Evolutionary conservation across 768 basidiomycete species (phyloP), one percentile per base, ranked within the genome.

Genomic region (Hortiboletus flavorubellus): DNA sequence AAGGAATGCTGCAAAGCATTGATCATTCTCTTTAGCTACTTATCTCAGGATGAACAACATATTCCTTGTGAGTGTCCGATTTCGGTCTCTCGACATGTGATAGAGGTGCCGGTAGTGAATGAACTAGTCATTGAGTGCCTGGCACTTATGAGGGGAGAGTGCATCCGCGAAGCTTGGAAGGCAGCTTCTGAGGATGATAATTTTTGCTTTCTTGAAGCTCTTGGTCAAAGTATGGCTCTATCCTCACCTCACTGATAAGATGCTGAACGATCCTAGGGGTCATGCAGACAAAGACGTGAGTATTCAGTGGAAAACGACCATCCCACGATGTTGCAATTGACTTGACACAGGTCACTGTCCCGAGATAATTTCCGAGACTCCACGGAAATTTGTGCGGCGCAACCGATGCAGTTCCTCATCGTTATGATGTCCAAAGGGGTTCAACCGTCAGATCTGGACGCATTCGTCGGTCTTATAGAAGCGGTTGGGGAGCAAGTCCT

Each of bases 1-100:
- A 53, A 31, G 23, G 69, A 71, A 43, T 72, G 67, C 49, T 69
- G 71, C 46, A 69, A 62, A 51, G 56, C 53, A n/a, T 52, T 70
- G 48, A 58, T 68, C 1, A 44, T 62, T 46, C 69, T 70, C 30
- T 69, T 69, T 33, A 61, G 62, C 9, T 53, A 56, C 48, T 21
- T 60, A 30, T 67, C 61, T 23, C 61, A 51, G 46, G 49, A 55
- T n/a, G 71, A 62, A 30, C 59, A 61, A 37, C 16, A 55, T 53
- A 21, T 51, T 42, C 37, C 35, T 56, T 37, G 69, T 60, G 43
- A 60, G 71, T 60, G 11, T 18, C 14, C 14, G 1, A 33, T 16
- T 18, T 45, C 39, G 11, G n/a, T 30, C 51, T 59, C 29, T 10
- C 8, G 21, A 44, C 40, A 38, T 2, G 15, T 41, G 21, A n/a